Evolutionary conservation across 768 basidiomycete genomes (phyloP), one percentile per base, ranked within the genome.

Genomic region (Lentinula aciculospora): DNA sequence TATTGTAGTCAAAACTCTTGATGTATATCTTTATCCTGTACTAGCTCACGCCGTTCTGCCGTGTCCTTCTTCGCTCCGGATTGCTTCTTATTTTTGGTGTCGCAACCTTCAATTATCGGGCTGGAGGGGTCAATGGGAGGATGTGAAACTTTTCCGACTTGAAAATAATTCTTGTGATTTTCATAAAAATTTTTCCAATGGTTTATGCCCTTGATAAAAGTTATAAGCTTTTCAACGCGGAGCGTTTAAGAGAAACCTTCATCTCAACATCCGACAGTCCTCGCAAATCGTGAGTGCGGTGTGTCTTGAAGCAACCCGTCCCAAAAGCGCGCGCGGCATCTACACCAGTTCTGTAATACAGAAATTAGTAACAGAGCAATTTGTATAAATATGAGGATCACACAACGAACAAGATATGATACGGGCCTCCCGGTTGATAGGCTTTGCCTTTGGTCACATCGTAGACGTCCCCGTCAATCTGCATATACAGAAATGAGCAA

Each of bases 281-380:
- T 61, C 95, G 86, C 60, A 88, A 75, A 73, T 98, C 95, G 73
- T 97, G 89, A 37, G 94, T 98, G 45, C 84, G 82, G 72, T 98
- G 95, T 3, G 83, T 83, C 64, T 84, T 80, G 76, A 98, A 97
- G 69, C 95, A 98, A 9, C 94, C 94, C 2, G 95, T 98, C 45
- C 82, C 92, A 70, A 93, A 98, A 0, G 94, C 89, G 63, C 95
- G 78, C 27, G 92, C 89, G n/a, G 92, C 93, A 70, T 98, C 94
- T 53, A 80, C 71, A 12, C 95, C 94, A 61, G 92, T 86, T 72
- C 90, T 79, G 65, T 36, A 60, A 57, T 58, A 56, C 65, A 23
- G 42, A 45, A 53, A 62, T 64, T 56, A 60, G 57, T 67, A 58
- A 56, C 65, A 61, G 60, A 61, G 62, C 49, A 53, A 57, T 60